Base-by-base conservation (phyloP, 106 monocot genomes). In the Allium fistulosum region DNA sequence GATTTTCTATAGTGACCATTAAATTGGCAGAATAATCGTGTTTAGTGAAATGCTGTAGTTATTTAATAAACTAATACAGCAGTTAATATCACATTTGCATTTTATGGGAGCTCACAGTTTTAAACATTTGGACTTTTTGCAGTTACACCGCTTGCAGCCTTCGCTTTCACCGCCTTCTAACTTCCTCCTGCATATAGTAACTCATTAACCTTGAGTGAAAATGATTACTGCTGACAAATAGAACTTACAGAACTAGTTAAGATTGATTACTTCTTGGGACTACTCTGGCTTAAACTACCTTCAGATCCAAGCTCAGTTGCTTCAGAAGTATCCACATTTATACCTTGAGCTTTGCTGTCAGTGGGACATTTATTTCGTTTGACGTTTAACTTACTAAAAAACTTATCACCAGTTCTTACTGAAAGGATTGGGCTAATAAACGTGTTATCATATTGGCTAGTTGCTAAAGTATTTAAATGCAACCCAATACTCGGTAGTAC, bases 41-140 rank as follows among this genome's bases (percentile, higher is more conserved):
- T 63, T 10, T 46, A 62, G 62, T 46, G 8, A 37, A 12, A 4
- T 45, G 22, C 2, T 8, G 15, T 37, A 46, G 6, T 62, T 63
- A 47, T 16, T 7, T 48, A 8, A 7, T 26, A 16, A 66, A 50
- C 46, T 51, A 9, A 13, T 26, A 51, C 11, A 51, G 51, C 7
- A 26, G 17, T 48, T 4, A 66, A 10, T 22, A 51, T 10, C 22
- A 22, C 26, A 68, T 37, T 18, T n/a, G n/a, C n/a, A n/a, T n/a
- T n/a, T n/a, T n/a, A n/a, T n/a, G n/a, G 52, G 26, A 55, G 52
- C 91, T 83, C 71, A 97, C 97, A 97, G 92, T 73, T 97, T 97
- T 72, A 97, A 76, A 82, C 97, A 97, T 68, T 97, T 92, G 49
- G 97, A 97, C 78, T 97, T 97, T 77, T 97, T 97, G 61, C 97